These are phyloP conservation scores for Yamadazyma pseudoaaseri DNA, from an alignment of 1,139 yeast species.

Conservation along the genomic window DNA sequence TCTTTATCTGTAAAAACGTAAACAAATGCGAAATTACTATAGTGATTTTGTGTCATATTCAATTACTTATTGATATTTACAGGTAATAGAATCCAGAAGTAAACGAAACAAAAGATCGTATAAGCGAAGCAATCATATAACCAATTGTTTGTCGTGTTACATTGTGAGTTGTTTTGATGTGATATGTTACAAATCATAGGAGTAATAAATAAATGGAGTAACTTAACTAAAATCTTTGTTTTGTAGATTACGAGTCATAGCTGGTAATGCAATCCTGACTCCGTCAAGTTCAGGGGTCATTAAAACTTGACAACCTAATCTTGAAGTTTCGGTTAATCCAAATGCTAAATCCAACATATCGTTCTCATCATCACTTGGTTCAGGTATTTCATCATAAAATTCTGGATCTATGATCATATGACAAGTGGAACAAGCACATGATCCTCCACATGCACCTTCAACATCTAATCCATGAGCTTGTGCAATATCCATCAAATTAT, in stretches of 20 bases:
- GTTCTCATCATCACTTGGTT: constrained; percentile 96
- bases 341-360: constrained; percentile 98
- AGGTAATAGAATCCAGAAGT: background rate
- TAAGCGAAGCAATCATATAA: too few relatives aligned
- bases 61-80: background rate
- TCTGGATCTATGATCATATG: constrained; percentile 96
- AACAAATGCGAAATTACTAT: constrained; percentile 2
- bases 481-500: constrained; percentile 87
- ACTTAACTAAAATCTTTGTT: constrained; percentile 59
- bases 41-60: background rate
- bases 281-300: constrained; percentile 94
- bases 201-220: background rate
- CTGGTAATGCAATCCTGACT: constrained; percentile 91
- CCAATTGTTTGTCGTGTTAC: too few relatives aligned
- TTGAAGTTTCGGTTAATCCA: constrained; percentile 93
- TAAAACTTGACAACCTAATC: constrained; percentile 90
- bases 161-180: background rate
- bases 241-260: constrained; percentile 93
- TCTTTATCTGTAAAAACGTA: constrained; percentile 1
- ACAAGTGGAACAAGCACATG: constrained; percentile 98
- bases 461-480: constrained; percentile 91
- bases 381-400: constrained; percentile 84
- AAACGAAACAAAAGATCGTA: too few relatives aligned
- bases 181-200: background rate
- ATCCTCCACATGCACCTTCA: constrained; percentile 99